Percentiles rank a stretch among this genome's conserved stretches.
These are phyloP conservation scores for Pseudonitzschia pungens DNA, from an alignment of 108 stramenopile species.

Conservation along the genomic window DNA sequence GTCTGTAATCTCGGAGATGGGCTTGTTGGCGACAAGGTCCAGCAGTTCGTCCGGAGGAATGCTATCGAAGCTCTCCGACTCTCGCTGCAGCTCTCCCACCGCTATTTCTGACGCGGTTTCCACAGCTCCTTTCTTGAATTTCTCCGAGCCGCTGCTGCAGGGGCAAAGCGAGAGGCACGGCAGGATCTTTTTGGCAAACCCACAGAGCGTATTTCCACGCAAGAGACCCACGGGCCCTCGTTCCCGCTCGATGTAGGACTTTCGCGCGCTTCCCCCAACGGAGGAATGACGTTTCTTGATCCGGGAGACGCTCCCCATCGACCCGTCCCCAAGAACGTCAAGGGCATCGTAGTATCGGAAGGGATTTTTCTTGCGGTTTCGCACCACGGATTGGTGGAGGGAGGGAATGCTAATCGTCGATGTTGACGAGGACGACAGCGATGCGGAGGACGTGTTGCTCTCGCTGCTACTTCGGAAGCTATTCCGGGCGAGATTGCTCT, in stretches of 20 bases:
- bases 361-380: conserved; percentile 39
- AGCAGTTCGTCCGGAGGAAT: too few relatives aligned
- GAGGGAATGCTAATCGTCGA: conserved; percentile 4
- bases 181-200: neutral
- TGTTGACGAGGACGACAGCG: neutral
- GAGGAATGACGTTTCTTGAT: conserved; percentile 43
- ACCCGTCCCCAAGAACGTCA: conserved; percentile 53
- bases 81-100: too few relatives aligned
- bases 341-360: conserved; percentile 50
- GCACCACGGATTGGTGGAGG: conserved; percentile 27
- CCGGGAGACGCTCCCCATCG: conserved; percentile 54
- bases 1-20: too few relatives aligned
- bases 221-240: neutral
- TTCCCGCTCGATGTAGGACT: conserved; percentile 22
- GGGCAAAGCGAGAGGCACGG: neutral
- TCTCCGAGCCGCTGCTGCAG: neutral
- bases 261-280: conserved; percentile 57
- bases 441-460: neutral
- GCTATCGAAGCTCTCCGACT: too few relatives aligned
- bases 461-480: neutral
- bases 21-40: neutral
- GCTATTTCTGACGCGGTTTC: neutral
- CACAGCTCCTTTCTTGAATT: neutral
- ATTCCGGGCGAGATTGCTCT: too few relatives aligned
- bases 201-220: neutral